phyloP scores from a whole-genome alignment of 805 yeast genomes.

The Pichia thaimueangensis region DNA sequence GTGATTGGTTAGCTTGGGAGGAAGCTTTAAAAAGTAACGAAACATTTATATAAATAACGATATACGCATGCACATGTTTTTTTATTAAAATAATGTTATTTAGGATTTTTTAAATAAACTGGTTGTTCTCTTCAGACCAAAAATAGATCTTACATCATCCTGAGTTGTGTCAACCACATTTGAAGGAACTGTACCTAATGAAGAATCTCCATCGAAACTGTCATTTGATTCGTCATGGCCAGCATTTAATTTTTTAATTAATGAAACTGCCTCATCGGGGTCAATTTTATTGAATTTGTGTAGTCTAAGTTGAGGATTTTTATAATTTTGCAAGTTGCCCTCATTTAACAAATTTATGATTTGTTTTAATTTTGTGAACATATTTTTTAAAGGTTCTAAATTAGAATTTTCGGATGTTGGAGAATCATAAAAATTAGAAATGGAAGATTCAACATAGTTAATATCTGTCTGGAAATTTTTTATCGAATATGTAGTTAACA shows the following conservation, averaged over 20 bases:
- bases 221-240: neutral
- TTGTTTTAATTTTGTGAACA: constrained; percentile 71
- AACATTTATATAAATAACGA: constrained; percentile 5
- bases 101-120: constrained; percentile 9
- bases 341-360: constrained; percentile 63
- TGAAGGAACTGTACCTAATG: constrained; percentile 1
- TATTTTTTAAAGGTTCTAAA: constrained; percentile 9
- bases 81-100: too few species aligned
- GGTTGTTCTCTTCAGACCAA: constrained; percentile 22
- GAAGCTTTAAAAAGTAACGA: constrained; percentile 27
- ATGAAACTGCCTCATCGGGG: constrained; percentile 59
- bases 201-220: neutral
- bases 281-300: constrained; percentile 69
- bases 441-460: constrained; percentile 59
- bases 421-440: constrained; percentile 30
- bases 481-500: constrained; percentile 55
- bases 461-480: constrained; percentile 76
- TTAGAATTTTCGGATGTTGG: neutral
- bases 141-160: constrained; percentile 22
- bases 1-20: constrained; percentile 95
- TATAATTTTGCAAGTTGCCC: constrained; percentile 41
- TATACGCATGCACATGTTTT: too few species aligned
- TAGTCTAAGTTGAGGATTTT: constrained; percentile 46
- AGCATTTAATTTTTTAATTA: constrained; percentile 46
- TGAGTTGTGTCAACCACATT: constrained; percentile 6